Evolutionary conservation across 768 basidiomycete genomes (phyloP).

Genomic region (Suillus americanus): DNA sequence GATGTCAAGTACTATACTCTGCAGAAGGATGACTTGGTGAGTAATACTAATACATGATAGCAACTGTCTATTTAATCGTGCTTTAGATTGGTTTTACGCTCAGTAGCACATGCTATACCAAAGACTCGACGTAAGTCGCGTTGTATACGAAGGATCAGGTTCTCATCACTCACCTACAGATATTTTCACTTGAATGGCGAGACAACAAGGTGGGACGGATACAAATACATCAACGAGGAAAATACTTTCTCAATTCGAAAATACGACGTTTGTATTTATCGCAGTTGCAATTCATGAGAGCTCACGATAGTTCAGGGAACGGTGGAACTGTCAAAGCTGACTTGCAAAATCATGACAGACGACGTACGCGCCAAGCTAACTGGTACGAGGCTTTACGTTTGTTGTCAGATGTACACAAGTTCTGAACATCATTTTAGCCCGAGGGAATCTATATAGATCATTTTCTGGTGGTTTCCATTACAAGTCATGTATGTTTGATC

Average conservation of each 20-base stretch:
- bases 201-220: constrained; percentile 13
- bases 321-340: constrained; percentile 1
- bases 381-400: constrained; percentile 6
- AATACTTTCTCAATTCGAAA: neutral
- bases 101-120: neutral
- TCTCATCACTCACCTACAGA: neutral
- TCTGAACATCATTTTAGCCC: constrained; percentile 6
- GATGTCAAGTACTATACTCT: constrained; percentile 1
- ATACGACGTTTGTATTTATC: constrained; percentile 6
- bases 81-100: neutral
- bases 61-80: neutral
- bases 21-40: neutral
- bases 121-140: neutral
- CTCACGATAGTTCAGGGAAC: constrained; percentile 14
- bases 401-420: neutral
- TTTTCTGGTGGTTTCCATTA: constrained; percentile 16
- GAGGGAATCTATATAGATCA: constrained; percentile 13
- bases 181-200: neutral
- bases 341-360: constrained; percentile 12
- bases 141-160: neutral
- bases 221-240: constrained; percentile 3
- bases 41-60: neutral
- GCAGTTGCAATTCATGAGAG: neutral
- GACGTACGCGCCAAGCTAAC: constrained; percentile 8
- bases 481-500: constrained; percentile 13